Base-by-base conservation (phyloP, 139 green algal species). In the Microglena sp. region DNA sequence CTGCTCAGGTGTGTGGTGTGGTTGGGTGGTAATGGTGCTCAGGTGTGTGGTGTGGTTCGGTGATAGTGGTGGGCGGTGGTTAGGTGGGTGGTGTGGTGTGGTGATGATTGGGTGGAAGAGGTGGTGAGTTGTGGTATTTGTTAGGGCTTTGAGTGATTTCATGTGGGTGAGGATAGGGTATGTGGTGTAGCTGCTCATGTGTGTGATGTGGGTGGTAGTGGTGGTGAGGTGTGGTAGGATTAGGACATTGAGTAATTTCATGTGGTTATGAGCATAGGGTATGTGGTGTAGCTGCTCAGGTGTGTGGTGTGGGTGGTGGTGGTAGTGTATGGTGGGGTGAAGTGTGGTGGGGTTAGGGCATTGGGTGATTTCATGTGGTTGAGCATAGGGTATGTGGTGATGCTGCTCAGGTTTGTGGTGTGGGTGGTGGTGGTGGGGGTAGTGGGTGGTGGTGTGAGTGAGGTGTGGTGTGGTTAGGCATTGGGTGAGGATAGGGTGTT, bases 1-100 rank as follows among this genome's bases (percentile, higher is more conserved):
- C 83, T 5, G 75, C 86, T 33, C 73, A 80, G 73, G 73, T 80
- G 50, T 11, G 70, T 24, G 24, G 4, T 11, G 46, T 11, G 30
- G 59, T 6, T 24, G 7, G 15, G 27, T 26, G 15, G 33, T 54
- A n/a, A n/a, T n/a, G n/a, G n/a, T n/a, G n/a, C n/a, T n/a, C n/a
- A n/a, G n/a, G 31, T 34, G 28, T 66, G 8, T 18, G 30, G 31
- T 18, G 7, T 44, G 11, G 53, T 18, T 60, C 15, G 11, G 45
- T 6, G 15, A 46, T 7, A n/a, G 28, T 31, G 32, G 33, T 35
- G 2, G n/a, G n/a, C n/a, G n/a, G n/a, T n/a, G n/a, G n/a, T n/a
- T 24, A 64, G 8, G 15, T 64, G 7, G 27, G 28, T 31, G 32
- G 33, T 35, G 2, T 45, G 4, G 1, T 1, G 45, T 1, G 45